Base-by-base conservation (phyloP, 1,139 yeast species). In the Taphrina confusa region DNA sequence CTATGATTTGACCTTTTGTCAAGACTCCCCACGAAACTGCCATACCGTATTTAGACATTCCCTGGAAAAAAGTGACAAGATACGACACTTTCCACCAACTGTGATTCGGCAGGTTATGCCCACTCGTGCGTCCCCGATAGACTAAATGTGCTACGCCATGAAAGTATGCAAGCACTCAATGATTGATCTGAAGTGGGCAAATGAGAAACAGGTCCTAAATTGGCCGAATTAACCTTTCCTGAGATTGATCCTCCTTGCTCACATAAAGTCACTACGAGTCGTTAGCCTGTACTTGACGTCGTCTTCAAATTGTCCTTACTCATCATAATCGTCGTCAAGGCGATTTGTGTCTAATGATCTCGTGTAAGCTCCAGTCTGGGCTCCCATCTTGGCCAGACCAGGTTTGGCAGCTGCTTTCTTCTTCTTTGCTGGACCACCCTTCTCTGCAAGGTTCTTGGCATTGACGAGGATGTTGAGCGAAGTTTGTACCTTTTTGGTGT, bases 401-500 rank as follows among this genome's bases (percentile, higher is more conserved):
- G 95, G 92, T 72, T 97, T 95, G 70, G 94, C 95, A 49, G 94
- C 85, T 69, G 80, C 85, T 77, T 97, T 87, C 76, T 91, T 97
- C 63, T 85, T 86, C 72, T 84, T 85, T 73, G 86, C 49, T 18
- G 58, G 58, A 14, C 58, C 58, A 8, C 58, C 58, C 51, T 34
- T 42, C 20, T 54, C 58, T 14, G 58, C 58, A 16, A 54, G 51
- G 18, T 54, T 92, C 76, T 92, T 92, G 61, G 90, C 96, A 70
- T 85, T 90, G 65, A 86, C 78, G 61, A 85, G 74, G 5, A 91
- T 92, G 67, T 83, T 87, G 70, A 92, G 78, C 1, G 97, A 91
- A 45, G 95, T 85, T 54, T 85, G 80, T 59, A 89, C 90, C 74
- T 90, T 92, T 75, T 96, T 81, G 60, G 87, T 80, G 72, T 85